phyloP scores from a whole-genome alignment of 768 basidiomycete genomes.

The Tricholoma terreum region DNA sequence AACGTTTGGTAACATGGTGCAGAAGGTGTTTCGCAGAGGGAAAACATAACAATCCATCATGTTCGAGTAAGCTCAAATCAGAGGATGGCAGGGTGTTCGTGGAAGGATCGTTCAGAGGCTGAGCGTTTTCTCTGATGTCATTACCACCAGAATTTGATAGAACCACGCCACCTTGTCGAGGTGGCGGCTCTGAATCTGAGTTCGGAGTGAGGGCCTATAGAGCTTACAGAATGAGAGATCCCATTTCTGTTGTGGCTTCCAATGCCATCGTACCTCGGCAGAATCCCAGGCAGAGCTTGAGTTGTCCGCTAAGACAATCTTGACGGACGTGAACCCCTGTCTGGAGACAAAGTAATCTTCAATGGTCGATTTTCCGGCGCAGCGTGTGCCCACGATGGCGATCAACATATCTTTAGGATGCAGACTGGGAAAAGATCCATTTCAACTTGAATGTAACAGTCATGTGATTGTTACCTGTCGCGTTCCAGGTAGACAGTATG shows the following conservation, averaged over 20 bases:
- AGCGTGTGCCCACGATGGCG: conserved; percentile 61
- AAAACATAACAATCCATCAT: conserved; percentile 35
- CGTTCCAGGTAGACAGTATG: no score
- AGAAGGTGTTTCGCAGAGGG: conserved; percentile 53
- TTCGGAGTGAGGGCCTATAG: background rate
- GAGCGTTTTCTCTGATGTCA: background rate
- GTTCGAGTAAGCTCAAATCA: conserved; percentile 6
- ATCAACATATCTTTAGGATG: conserved; percentile 50
- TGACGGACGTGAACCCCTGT: conserved; percentile 56
- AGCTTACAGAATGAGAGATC: background rate
- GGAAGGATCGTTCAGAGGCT: background rate
- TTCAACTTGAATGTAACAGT: background rate
- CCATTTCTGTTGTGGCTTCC: no score
- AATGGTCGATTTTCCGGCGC: conserved; percentile 59
- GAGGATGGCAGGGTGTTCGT: background rate
- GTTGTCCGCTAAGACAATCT: conserved; percentile 25
- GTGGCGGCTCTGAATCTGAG: background rate
- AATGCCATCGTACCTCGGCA: background rate
- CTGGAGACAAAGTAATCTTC: conserved; percentile 55
- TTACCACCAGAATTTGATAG: background rate
- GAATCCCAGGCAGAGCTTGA: background rate
- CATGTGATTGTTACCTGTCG: conserved; percentile 14
- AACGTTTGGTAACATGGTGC: conserved; percentile 73
- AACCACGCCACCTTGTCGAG: no score
- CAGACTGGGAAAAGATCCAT: no score